Evolutionary conservation across 2,329 filamentous ascomycete genomes (phyloP).

Genomic region (Arthrobotrys megalospora): DNA sequence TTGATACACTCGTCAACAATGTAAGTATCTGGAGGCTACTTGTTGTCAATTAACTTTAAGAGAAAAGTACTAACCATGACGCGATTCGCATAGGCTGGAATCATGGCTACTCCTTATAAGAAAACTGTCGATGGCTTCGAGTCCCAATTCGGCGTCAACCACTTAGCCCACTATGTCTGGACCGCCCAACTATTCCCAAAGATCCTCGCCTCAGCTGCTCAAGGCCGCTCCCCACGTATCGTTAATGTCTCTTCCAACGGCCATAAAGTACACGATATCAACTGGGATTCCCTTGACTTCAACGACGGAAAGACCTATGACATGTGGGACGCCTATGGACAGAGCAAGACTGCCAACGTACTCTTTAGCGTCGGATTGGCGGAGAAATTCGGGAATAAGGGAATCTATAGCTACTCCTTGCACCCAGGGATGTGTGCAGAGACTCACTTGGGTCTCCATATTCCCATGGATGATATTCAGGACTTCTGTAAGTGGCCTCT

Average conservation of each 20-base stretch:
- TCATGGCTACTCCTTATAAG: slow-evolving; percentile 64
- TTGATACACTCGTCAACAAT: slow-evolving; percentile 69
- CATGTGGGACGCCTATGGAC: slow-evolving; percentile 70
- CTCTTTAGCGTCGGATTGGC: slow-evolving; percentile 69
- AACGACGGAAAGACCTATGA: slow-evolving; percentile 66
- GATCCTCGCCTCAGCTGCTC: slow-evolving; percentile 45
- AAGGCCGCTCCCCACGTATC: slow-evolving; percentile 64
- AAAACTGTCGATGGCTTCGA: slow-evolving; percentile 68
- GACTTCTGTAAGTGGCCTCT: slow-evolving; percentile 35
- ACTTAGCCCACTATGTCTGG: slow-evolving; percentile 68
- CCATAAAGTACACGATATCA: slow-evolving; percentile 68
- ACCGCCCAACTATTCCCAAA: slow-evolving; percentile 67
- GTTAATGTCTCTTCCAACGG: slow-evolving; percentile 70
- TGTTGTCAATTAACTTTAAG: background rate
- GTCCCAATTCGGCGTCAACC: slow-evolving; percentile 67
- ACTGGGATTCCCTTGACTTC: slow-evolving; percentile 70
- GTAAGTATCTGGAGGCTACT: slow-evolving; percentile 52
- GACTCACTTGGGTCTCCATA: slow-evolving; percentile 36
- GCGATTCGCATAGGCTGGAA: slow-evolving; percentile 64
- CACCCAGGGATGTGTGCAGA: slow-evolving; percentile 67
- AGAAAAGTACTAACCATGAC: background rate
- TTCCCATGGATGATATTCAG: slow-evolving; percentile 21
- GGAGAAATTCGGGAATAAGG: slow-evolving; percentile 65
- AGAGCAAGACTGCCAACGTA: slow-evolving; percentile 72
- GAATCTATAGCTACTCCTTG: slow-evolving; percentile 67